Conservation (phyloP, 805 yeast genomes). For the Nadsonia fulvescens region DNA sequence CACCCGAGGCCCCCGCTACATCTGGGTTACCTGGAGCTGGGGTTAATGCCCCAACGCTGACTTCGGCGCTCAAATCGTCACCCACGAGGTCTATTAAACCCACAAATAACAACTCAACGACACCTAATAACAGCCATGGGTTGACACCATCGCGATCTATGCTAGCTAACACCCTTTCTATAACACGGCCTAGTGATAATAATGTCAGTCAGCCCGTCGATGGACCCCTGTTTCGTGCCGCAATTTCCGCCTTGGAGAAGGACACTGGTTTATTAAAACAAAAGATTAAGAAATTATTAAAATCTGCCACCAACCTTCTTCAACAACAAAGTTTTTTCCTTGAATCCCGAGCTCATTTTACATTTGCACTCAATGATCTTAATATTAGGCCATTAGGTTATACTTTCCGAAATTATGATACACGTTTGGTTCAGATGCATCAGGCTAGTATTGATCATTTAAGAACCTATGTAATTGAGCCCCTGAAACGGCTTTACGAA, state of each 20-base stretch:
- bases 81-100: background rate
- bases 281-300: slow-evolving; percentile 20
- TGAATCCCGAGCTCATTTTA: slow-evolving; percentile 19
- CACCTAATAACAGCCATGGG: slow-evolving; percentile 6
- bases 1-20: no score
- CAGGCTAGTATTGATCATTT: slow-evolving; percentile 15
- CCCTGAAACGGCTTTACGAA: slow-evolving; percentile 23
- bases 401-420: slow-evolving; percentile 16
- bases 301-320: slow-evolving; percentile 17
- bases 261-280: slow-evolving; percentile 18
- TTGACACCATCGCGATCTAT: slow-evolving; percentile 6
- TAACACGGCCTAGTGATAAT: slow-evolving; percentile 15
- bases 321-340: slow-evolving; percentile 18
- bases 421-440: slow-evolving; percentile 14
- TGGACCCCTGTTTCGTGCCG: slow-evolving; percentile 26
- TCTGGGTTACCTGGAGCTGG: no score
- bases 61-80: background rate
- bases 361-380: slow-evolving; percentile 18
- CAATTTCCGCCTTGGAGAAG: slow-evolving; percentile 22
- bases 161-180: slow-evolving; percentile 7
- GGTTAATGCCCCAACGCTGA: no score
- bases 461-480: slow-evolving; percentile 19
- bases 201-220: slow-evolving; percentile 22
- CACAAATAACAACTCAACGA: slow-evolving; percentile 5
- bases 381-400: slow-evolving; percentile 15